Evolutionary conservation across 169 alveolate species (phyloP), one percentile per base, ranked within the genome.

Genomic region (Theileria parva): DNA sequence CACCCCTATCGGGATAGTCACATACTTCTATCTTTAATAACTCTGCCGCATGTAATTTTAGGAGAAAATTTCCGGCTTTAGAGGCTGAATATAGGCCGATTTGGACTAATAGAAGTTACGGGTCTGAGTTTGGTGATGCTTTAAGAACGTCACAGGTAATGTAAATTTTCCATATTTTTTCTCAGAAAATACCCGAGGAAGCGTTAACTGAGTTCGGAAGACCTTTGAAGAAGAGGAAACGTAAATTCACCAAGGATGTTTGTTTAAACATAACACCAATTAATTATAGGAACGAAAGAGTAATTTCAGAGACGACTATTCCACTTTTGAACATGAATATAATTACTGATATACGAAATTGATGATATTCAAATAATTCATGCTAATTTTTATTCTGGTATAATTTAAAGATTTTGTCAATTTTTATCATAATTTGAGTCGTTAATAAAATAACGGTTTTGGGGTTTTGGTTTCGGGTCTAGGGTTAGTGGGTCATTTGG

Each of bases 121-220:
- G 95, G 21, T 88, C 89, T 27, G 95, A 91, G 68, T 91, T 91
- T 76, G 95, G 95, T 7, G 93, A 91, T 78, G 95, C 95, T 61
- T 39, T 86, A 23, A 55, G 74, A 50, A 53, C 39, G 19, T 83
- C 78, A 5, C 88, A 91, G 50, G 76, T 80, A 64, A 17, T 63
- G 21, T 17, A 5, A 25, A 28, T 63, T 63, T 63, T n/a, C 39
- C 3, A 63, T 63, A 63, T 63, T 63, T 34, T 32, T 15, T 28
- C 32, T 63, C 11, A 69, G 70, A 30, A 61, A 15, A 51, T 83
- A 9, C 65, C 81, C 21, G 89, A 83, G 57, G 4, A 59, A 13
- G 89, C 50, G 12, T 76, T 83, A 8, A 66, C 86, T 4, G 74
- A 37, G 23, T 83, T 83, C 39, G 89, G 86, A 17, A 51, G 55